These are phyloP conservation scores for Paecilomyces niveus DNA, from an alignment of 2,329 filamentous ascomycete genomes.

Conservation along the genomic window DNA sequence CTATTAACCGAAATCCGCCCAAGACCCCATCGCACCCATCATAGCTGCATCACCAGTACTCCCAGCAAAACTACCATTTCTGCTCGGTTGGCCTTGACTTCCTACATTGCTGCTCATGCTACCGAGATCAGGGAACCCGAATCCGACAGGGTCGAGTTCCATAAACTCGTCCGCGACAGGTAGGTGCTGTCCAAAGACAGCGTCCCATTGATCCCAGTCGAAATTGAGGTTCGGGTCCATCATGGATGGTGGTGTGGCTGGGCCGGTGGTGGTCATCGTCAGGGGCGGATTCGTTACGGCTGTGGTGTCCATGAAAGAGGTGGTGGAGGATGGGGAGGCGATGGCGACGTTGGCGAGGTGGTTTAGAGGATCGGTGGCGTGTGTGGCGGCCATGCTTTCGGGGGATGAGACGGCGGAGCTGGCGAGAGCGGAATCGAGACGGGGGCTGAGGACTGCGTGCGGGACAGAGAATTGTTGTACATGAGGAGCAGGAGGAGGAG, in stretches of 20 bases:
- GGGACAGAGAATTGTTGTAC: background rate
- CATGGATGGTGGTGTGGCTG: conserved; percentile 29
- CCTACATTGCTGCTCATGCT: background rate
- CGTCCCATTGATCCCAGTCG: conserved; percentile 45
- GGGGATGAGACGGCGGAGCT: conserved; percentile 10
- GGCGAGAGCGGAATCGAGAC: conserved; percentile 4
- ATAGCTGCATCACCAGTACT: background rate
- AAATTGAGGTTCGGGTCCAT: conserved; percentile 37
- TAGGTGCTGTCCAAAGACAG: conserved; percentile 41
- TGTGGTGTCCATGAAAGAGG: conserved; percentile 15
- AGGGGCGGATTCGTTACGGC: background rate
- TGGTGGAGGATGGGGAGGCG: conserved; percentile 4
- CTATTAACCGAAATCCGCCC: background rate
- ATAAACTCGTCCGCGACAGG: conserved; percentile 37
- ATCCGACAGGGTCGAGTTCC: conserved; percentile 34
- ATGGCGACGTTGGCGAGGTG: conserved; percentile 2
- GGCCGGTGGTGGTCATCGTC: background rate
- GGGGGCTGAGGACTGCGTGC: background rate
- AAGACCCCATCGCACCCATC: background rate
- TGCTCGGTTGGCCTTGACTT: background rate
- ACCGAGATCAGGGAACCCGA: conserved; percentile 24
- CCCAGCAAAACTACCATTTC: background rate
- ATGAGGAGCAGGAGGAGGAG: background rate
- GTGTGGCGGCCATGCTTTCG: conserved; percentile 5
- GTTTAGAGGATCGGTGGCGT: conserved; percentile 3